Evolutionary conservation across 1,284 basidiomycete species (phyloP).

Genomic region (Puccinia polysora): DNA sequence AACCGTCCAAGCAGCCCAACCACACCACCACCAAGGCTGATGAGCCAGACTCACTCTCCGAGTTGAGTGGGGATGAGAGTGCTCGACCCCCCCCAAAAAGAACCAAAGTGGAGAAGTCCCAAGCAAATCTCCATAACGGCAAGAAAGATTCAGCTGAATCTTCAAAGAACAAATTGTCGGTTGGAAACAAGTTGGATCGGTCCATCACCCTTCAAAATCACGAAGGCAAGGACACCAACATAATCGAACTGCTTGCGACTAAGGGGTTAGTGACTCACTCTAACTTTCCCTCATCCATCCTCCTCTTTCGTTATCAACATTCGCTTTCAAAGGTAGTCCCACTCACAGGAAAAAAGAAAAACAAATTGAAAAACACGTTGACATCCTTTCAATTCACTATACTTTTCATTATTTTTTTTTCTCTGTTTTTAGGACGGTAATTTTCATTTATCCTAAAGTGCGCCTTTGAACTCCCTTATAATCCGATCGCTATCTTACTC

Average conservation of each 20-base stretch:
- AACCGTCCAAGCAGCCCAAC: background rate
- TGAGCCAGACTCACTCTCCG: slow-evolving; percentile 1
- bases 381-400: background rate
- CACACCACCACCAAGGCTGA: background rate
- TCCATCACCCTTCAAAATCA: slow-evolving; percentile 11
- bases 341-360: too few relatives aligned
- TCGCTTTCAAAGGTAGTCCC: background rate
- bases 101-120: background rate
- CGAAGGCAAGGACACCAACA: background rate
- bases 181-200: background rate
- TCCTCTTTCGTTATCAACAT: background rate
- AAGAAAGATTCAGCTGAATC: background rate
- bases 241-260: background rate
- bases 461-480: background rate
- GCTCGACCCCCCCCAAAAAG: slow-evolving; percentile 4
- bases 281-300: background rate
- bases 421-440: slow-evolving; percentile 23
- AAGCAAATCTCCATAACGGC: background rate
- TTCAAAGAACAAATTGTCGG: background rate
- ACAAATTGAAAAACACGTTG: background rate
- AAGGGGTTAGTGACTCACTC: slow-evolving; percentile 8
- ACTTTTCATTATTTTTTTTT: background rate
- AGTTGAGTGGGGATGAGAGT: background rate
- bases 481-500: background rate
- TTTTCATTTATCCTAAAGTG: slow-evolving; percentile 47